These are phyloP conservation scores for Nothomitra cinnamomea DNA, from an alignment of 2,329 filamentous ascomycete genomes.

Conservation along the genomic window DNA sequence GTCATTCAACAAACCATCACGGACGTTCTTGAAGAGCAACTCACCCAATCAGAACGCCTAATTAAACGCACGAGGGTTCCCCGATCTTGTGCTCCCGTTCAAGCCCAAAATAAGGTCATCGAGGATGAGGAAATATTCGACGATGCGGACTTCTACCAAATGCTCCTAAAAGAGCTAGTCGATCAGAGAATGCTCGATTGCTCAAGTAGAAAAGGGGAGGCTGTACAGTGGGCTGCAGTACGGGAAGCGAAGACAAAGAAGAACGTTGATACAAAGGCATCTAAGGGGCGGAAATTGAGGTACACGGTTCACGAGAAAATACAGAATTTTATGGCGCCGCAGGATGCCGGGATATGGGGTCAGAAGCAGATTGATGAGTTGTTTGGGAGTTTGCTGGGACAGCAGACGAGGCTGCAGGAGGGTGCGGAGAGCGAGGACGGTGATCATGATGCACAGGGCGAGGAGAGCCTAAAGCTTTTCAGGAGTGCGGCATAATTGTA, in stretches of 20 bases:
- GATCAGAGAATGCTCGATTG: conserved; percentile 64
- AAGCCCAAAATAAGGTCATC: conserved; percentile 38
- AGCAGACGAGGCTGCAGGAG: conserved; percentile 26
- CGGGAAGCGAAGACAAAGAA: conserved; percentile 68
- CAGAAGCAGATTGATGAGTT: conserved; percentile 55
- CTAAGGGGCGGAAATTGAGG: conserved; percentile 83
- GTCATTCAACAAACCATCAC: conserved; percentile 43
- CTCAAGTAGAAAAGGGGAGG: conserved; percentile 29
- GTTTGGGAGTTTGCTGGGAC: conserved; percentile 33
- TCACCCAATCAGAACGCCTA: conserved; percentile 47
- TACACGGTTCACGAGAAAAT: conserved; percentile 95
- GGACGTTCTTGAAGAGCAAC: conserved; percentile 50
- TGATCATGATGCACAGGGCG: conserved; percentile 18
- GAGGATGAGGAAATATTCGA: conserved; percentile 61
- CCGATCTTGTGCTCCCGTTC: conserved; percentile 59
- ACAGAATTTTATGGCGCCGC: conserved; percentile 93
- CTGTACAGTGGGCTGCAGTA: conserved; percentile 47
- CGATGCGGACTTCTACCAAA: conserved; percentile 87
- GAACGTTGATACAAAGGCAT: conserved; percentile 81
- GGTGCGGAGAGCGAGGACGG: conserved; percentile 19
- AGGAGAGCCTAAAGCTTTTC: conserved; percentile 23
- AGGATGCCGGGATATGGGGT: conserved; percentile 68
- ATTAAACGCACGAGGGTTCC: conserved; percentile 52
- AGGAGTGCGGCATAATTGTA: conserved; percentile 12
- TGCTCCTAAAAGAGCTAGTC: conserved; percentile 81